phyloP scores from a whole-genome alignment of 2,329 filamentous ascomycete species.

The Colletotrichum brevisporum region DNA sequence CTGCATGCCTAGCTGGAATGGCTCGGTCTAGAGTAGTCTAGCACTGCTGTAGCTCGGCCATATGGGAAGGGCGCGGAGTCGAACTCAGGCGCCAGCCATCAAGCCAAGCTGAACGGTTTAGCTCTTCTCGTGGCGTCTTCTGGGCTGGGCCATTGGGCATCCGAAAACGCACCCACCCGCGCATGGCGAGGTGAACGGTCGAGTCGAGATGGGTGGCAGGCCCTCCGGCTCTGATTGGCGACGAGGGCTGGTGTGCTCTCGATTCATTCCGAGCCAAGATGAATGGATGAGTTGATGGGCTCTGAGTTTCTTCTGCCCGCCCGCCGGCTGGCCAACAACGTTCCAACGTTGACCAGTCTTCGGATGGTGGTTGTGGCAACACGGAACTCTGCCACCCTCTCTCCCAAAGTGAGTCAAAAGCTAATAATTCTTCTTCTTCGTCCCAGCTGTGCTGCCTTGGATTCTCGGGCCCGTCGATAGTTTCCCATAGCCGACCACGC shows the following conservation, averaged over 20 bases:
- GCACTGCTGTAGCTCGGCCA: neutral
- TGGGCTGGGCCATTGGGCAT: neutral
- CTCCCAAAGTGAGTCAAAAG: neutral
- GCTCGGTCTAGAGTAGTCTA: conserved; percentile 13
- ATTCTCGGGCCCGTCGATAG: conserved; percentile 33
- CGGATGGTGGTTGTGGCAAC: conserved; percentile 34
- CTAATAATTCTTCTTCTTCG: neutral
- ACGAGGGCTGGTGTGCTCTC: neutral
- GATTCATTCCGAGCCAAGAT: conserved; percentile 2
- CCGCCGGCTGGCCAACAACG: neutral
- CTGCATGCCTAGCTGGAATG: conserved; percentile 5
- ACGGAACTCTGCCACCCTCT: neutral
- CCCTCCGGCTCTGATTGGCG: conserved; percentile 15
- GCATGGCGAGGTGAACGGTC: conserved; percentile 5
- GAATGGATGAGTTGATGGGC: neutral
- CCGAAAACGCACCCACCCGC: conserved; percentile 3
- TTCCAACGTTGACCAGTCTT: neutral
- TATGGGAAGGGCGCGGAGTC: conserved; percentile 1
- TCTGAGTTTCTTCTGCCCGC: conserved; percentile 15
- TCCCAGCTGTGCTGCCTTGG: neutral
- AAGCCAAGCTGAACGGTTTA: conserved; percentile 29
- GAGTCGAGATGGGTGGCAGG: conserved; percentile 3
- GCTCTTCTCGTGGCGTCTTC: conserved; percentile 13
- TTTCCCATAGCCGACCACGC: conserved; percentile 21
- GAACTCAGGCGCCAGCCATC: conserved; percentile 30